Conservation (phyloP, 2,329 filamentous ascomycete genomes). For the Aspergillus fijiensis region DNA sequence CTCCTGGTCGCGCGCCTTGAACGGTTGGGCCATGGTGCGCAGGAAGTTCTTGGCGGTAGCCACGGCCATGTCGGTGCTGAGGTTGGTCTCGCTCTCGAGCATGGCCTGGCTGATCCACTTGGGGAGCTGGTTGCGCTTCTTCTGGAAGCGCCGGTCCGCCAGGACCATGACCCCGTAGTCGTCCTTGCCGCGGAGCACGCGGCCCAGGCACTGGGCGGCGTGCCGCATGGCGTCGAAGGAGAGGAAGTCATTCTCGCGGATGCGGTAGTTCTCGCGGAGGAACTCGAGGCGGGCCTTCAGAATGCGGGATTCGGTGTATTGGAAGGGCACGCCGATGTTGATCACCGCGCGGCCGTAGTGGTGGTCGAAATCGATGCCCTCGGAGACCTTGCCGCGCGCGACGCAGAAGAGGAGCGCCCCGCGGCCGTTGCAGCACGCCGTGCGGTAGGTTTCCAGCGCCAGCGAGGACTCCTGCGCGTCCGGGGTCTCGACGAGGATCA, state of each 20-base stretch:
- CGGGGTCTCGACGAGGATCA: slow-evolving; percentile 95
- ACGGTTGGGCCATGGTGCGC: slow-evolving; percentile 87
- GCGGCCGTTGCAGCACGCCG: slow-evolving; percentile 93
- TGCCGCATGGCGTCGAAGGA: slow-evolving; percentile 99
- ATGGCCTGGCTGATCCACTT: slow-evolving; percentile 96
- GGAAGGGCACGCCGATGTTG: slow-evolving; percentile 95
- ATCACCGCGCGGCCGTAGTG: slow-evolving; percentile 95
- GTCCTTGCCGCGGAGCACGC: slow-evolving; percentile 92
- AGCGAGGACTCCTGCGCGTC: slow-evolving; percentile 96
- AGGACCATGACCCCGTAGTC: slow-evolving; percentile 99
- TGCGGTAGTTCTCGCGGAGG: slow-evolving; percentile 93
- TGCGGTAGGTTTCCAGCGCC: slow-evolving; percentile 93
- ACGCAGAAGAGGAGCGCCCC: slow-evolving; percentile 93
- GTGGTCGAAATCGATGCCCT: slow-evolving; percentile 99
- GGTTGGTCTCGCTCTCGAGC: slow-evolving; percentile 78
- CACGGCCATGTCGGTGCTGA: slow-evolving; percentile 94
- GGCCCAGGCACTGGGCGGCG: slow-evolving; percentile 91
- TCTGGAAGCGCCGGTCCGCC: slow-evolving; percentile 88
- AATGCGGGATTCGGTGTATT: slow-evolving; percentile 97
- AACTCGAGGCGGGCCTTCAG: slow-evolving; percentile 95
- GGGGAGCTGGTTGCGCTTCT: slow-evolving; percentile 84
- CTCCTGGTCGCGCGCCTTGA: slow-evolving; percentile 78
- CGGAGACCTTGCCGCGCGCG: slow-evolving; percentile 92
- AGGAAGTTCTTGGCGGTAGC: slow-evolving; percentile 86
- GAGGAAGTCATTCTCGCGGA: slow-evolving; percentile 94